A percentile compares a stretch with the other conserved stretches of the same genome.
Evolutionary conservation across 768 basidiomycete genomes (phyloP).

Genomic region (button mushroom (Agaricus bisporus)): DNA sequence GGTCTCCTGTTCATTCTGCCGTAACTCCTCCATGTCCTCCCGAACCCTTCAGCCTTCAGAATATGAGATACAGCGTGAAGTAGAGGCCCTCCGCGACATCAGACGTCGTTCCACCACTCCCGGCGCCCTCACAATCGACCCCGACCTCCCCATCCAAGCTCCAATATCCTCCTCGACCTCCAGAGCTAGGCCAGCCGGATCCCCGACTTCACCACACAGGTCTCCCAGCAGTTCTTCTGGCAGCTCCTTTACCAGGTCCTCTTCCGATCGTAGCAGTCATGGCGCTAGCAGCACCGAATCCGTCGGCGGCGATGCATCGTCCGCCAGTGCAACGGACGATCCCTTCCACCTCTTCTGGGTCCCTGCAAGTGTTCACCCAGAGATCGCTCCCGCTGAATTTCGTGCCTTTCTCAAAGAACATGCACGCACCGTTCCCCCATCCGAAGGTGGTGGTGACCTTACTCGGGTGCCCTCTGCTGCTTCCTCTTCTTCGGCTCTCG

Average conservation of each 20-base stretch:
- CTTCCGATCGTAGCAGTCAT: constrained; percentile 21
- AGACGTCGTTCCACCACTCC: constrained; percentile 79
- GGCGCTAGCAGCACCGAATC: constrained; percentile 14
- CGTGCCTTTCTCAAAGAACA: constrained; percentile 93
- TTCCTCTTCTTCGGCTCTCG: constrained; percentile 42
- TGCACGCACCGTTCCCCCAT: constrained; percentile 49
- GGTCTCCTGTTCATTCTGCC: background rate
- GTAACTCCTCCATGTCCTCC: constrained; percentile 27
- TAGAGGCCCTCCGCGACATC: constrained; percentile 80
- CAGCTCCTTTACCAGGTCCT: constrained; percentile 14
- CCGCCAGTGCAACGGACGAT: constrained; percentile 54
- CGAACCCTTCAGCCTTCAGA: constrained; percentile 68
- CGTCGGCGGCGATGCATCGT: constrained; percentile 15
- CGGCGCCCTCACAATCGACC: constrained; percentile 81
- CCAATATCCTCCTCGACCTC: constrained; percentile 53
- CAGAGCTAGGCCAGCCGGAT: constrained; percentile 40
- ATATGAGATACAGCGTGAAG: constrained; percentile 82
- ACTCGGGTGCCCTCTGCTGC: constrained; percentile 28
- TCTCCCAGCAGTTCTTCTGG: constrained; percentile 15
- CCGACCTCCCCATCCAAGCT: constrained; percentile 79
- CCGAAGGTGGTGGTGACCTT: constrained; percentile 36
- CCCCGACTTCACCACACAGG: constrained; percentile 14
- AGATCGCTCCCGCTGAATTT: constrained; percentile 96
- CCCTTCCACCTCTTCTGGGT: constrained; percentile 97
- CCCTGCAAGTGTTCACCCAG: constrained; percentile 92